Evolutionary conservation across 768 basidiomycete genomes (phyloP), one percentile per base, ranked within the genome.

Genomic region (Collybiopsis luxurians): DNA sequence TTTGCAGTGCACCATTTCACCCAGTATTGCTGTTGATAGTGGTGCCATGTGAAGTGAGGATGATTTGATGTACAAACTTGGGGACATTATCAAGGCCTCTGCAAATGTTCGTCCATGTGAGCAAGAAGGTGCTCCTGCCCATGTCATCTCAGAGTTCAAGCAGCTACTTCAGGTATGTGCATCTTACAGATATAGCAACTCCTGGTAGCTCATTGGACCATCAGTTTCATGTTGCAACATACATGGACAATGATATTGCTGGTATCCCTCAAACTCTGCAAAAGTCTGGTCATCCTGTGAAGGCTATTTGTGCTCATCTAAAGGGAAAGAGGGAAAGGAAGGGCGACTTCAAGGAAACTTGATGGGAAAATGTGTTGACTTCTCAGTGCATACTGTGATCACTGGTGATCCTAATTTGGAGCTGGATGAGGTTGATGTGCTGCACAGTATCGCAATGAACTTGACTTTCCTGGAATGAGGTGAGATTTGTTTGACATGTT

Each of bases 261-360:
- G 97, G 97, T 45, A 92, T 98, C 34, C 97, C 97, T 1, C 96
- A 98, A 67, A 95, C 97, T 2, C 75, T 96, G 62, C 97, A 98
- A 67, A 98, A 98, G 72, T 95, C 93, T 42, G 97, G 97, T 27
- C 85, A 96, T 57, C 95, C 97, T 24, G 90, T 99, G 59, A 99
- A 99, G 72, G 95, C 97, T 34, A 98, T 99, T 65, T 93, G 97
- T 56, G 95, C 96, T 4, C 89, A 96, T 44, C 81, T 99, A 55
- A 99, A n/a, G n/a, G n/a, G n/a, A n/a, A n/a, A n/a, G n/a, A 99
- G 80, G 97, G 97, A 50, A 98, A 99, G 72, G 97, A 99, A 72
- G 97, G 97, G 39, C 91, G 97, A 66, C 81, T 99, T 52, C 87
- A 96, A 71, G 97, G 97, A 30, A 99, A 98, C 70, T 69, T 99